Base-by-base conservation (phyloP, 108 stramenopile genomes). In the Epithemia pelagica region DNA sequence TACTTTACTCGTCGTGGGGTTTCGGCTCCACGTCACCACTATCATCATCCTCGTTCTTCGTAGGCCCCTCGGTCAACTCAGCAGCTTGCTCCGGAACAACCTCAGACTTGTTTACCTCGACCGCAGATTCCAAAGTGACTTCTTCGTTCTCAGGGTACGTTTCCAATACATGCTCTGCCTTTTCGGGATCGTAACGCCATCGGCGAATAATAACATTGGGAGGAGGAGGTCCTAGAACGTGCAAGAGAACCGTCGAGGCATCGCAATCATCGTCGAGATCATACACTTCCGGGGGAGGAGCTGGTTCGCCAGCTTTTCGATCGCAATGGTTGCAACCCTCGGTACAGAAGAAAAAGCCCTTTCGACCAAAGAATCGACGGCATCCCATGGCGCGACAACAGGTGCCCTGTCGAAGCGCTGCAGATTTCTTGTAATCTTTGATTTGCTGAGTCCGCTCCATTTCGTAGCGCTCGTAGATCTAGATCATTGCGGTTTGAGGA, bases 221-320 rank as follows among this genome's bases (percentile, higher is more conserved):
- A 0, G 82, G 78, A 53, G 82, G 75, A 51, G 65, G 61, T 26
- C 82, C 82, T 27, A 82, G 62, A 19, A 82, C 72, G 25, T 65
- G 66, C 25, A 53, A 53, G 7, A 82, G 59, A 0, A 82, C 58
- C 18, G 69, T 59, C 0, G 78, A 73, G 7, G 82, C 78, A 67
- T 82, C 76, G 56, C 68, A 74, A 19, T 77, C 76, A 65, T 82
- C 82, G 59, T 82, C 82, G 53, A 77, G 70, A 58, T 82, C 82
- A 79, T 52, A 26, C 21, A 30, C 54, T 26, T 66, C 65, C 28
- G 21, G 53, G 19, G 82, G 78, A 28, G 74, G 77, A 20, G 74
- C 76, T 58, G 78, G 82, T 55, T 79, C 78, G 37, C 76, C 73
- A 32, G 52, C 46, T 37, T 67, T 77, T 58, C 69, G 73, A 8